A percentile compares a stretch with the other conserved stretches of the same genome.
Evolutionary conservation across 2,329 filamentous ascomycete genomes (phyloP).

Genomic region (Trichoderma cornu-damae): DNA sequence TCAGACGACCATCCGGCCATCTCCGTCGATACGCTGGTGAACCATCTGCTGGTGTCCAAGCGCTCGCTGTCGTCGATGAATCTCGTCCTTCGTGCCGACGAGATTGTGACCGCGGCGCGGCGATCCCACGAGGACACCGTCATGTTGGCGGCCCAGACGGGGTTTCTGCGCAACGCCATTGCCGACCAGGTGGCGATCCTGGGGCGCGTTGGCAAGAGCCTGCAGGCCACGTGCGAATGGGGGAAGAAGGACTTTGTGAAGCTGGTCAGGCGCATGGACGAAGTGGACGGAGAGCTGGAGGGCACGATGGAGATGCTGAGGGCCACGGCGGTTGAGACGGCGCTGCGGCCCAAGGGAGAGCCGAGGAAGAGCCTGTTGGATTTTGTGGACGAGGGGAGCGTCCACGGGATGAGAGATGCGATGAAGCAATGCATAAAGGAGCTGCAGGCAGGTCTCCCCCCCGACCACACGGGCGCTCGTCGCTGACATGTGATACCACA

Average conservation of each 20-base stretch:
- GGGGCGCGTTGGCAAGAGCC: conserved; percentile 44
- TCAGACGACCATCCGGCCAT: conserved; percentile 27
- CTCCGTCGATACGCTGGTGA: conserved; percentile 70
- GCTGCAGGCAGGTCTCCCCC: conserved; percentile 52
- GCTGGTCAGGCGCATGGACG: conserved; percentile 61
- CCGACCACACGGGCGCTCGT: background rate
- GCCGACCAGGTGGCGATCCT: conserved; percentile 51
- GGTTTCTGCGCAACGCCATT: conserved; percentile 62
- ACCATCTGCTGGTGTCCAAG: conserved; percentile 80
- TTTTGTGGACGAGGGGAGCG: conserved; percentile 69
- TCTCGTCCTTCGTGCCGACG: conserved; percentile 78
- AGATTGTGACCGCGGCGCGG: conserved; percentile 73
- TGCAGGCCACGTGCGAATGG: conserved; percentile 53
- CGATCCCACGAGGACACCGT: conserved; percentile 72
- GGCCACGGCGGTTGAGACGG: conserved; percentile 58
- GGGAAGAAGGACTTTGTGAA: conserved; percentile 56
- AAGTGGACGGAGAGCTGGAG: conserved; percentile 58
- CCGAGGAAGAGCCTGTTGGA: conserved; percentile 62
- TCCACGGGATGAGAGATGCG: conserved; percentile 59
- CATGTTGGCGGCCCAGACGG: conserved; percentile 63
- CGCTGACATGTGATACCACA: conserved; percentile 25
- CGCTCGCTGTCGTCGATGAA: conserved; percentile 78
- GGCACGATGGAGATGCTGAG: conserved; percentile 61
- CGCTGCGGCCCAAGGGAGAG: conserved; percentile 56
- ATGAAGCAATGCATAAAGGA: conserved; percentile 67